Evolutionary conservation across 1,284 basidiomycete species (phyloP), one percentile per base, ranked within the genome.

Genomic region (Schizophyllum commune): DNA sequence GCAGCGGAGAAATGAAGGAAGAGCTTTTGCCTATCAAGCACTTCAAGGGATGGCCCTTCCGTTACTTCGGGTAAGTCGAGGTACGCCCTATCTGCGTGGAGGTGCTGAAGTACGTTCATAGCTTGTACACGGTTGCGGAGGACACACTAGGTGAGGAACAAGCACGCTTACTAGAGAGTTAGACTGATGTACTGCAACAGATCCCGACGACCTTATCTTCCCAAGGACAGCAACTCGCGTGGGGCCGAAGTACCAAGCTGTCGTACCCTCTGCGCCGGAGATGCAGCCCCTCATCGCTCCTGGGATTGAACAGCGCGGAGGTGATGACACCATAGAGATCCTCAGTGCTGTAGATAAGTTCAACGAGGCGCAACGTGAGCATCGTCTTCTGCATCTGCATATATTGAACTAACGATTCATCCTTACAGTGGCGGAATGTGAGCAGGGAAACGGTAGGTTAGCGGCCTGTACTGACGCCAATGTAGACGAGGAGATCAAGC

Each of bases 11-110:
- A 32, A 88, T 89, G 70, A 83, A 85, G 68, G 88, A 91, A 70
- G 91, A 92, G 73, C 89, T 84, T 63, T 79, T 88, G 63, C 80
- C 84, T 47, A 83, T 92, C 65, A 86, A 89, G 72, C 83, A 92
- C 75, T 96, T 89, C 72, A 92, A 94, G 70, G 88, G 92, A 81
- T 98, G 95, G 95, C 94, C 94, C 1, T 97, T 95, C 76, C 83
- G 95, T 62, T 98, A 98, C 75, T 98, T 98, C 75, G 95, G 95
- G 93, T 94, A 70, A 74, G 89, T 73, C 59, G 62, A 57, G 59
- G 52, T 51, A 7, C 22, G 20, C n/a, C 52, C 27, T 65, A 64
- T 52, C 63, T 56, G 19, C 13, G 39, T 59, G 66, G 60, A 62
- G 61, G 62, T 63, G 63, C 60, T 67, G 27, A 58, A 57, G 19